Percentiles rank a stretch among this genome's conserved stretches.
Conservation (phyloP, 1,139 yeast genomes). For the Yamadazyma jaroonii region DNA sequence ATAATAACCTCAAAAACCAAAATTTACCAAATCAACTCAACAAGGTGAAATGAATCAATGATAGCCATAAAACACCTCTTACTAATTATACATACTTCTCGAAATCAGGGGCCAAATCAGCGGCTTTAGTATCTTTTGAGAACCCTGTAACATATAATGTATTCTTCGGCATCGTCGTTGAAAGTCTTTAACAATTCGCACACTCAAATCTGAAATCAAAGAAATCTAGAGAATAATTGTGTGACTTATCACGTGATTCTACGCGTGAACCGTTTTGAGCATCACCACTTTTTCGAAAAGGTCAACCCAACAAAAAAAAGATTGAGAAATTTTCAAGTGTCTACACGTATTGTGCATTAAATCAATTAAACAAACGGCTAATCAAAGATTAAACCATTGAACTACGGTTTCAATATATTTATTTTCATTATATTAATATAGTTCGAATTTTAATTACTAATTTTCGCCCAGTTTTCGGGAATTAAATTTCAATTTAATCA, state of each 20-base stretch:
- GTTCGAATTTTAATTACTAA: too few species aligned
- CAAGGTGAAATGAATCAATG: not conserved
- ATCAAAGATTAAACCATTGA: too few species aligned
- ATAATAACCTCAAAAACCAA: constrained; percentile 1
- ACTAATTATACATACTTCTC: constrained; percentile 52
- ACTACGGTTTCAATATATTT: too few species aligned
- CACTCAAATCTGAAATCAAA: not conserved
- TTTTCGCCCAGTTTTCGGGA: not conserved
- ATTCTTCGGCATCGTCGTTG: constrained; percentile 47
- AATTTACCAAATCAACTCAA: not conserved
- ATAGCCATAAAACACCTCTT: not conserved
- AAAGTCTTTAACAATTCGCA: constrained; percentile 1
- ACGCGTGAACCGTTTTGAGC: constrained; percentile 1
- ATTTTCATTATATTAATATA: too few species aligned
- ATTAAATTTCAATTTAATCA: not conserved
- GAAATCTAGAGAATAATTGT: not conserved
- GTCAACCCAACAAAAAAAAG: constrained; percentile 5
- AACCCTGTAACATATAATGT: constrained; percentile 67
- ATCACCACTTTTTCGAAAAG: not conserved
- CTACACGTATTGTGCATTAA: constrained; percentile 1
- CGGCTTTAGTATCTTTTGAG: constrained; percentile 56
- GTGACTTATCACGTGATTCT: not conserved
- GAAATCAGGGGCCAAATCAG: constrained; percentile 65
- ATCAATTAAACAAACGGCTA: not conserved
- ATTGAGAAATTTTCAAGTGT: constrained; percentile 4